Base-by-base conservation (phyloP, 306 rosid genomes). In the Inga laurina region DNA sequence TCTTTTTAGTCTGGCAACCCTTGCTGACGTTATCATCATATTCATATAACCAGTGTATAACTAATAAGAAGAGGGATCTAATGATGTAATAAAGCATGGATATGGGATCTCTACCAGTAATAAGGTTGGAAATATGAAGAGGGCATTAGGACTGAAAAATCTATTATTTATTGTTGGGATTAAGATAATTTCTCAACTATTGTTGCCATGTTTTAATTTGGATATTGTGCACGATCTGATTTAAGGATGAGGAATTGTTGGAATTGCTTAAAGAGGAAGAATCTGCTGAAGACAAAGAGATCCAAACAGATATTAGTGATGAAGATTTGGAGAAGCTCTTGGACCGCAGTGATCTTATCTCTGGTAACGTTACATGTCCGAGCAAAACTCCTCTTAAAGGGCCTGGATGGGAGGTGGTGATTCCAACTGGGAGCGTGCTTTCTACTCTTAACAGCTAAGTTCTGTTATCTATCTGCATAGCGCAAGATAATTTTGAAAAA, bases 391-490 rank as follows among this genome's bases (percentile, higher is more conserved):
- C 98, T 11, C 88, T 86, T 14, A 89, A 88, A 79, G 99, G 99
- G n/a, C 98, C 97, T 70, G 99, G 99, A 52, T 97, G 99, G 99
- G 97, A 97, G 84, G 98, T 97, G 83, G 99, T 97, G 84, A 76
- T 91, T 70, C 91, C 99, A 0, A 81, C 88, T 41, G 99, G 97
- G 32, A 91, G 93, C 82, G 82, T 96, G 93, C 99, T 97, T 41
- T 92, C 99, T 64, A 89, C 97, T 43, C 97, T 97, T 8, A 91
- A 89, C 83, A 89, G 94, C 48, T 97, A 81, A 85, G 72, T 70
- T 57, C 66, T 48, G 14, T 21, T 51, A 49, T 65, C 32, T 70
- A 56, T 65, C 27, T 70, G 59, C 62, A 34, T 30, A 12, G 69
- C 79, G 43, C 65, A 19, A 9, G 48, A 71, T 79, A 32, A 21